Base-by-base conservation (phyloP, 192 early-diverging fungal genomes). In the Coemansia sp. region DNA sequence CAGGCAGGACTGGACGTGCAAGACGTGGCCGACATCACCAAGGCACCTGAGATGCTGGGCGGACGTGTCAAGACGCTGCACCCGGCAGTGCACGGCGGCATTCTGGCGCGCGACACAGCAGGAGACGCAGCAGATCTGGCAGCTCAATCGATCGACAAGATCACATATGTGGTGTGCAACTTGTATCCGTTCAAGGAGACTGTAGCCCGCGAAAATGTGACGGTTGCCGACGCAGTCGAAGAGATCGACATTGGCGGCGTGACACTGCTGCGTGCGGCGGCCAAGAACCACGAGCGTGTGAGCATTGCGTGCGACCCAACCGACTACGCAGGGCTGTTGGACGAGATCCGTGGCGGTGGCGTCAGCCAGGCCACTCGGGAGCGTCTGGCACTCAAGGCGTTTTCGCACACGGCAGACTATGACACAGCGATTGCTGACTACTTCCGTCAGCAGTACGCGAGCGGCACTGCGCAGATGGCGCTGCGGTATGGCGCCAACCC, bases 211-310 rank as follows among this genome's bases (percentile, higher is more conserved):
- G 85, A 81, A 24, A 91, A 86, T 27, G 94, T 98, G 22, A 96
- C 94, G 27, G 89, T 98, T 64, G 79, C 94, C 25, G 86, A 97
- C 68, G 95, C 94, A 43, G 95, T 98, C 51, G 97, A 98, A 75
- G 97, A 98, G 76, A 88, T 98, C 70, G 97, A 98, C 67, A 98
- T 98, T 79, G 96, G 96, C 69, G 97, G 97, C 72, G 97, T 99
- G 19, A 98, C 97, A 25, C 86, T 99, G 56, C 84, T 98, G 57
- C 91, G 97, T 66, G 97, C 97, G 54, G 97, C 97, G 66, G 97
- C 97, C 61, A 99, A 99, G 89, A 99, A 99, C 84, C 96, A 98
- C 75, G 91, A 88, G 24, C 91, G 97, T 39, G 95, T 98, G 24
- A 89, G 91, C 59, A 89, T 99, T 49, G 72, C 96, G 35, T 92